Base-by-base conservation (phyloP, 2,329 filamentous ascomycete species). In the Hypoxylon rubiginosum region DNA sequence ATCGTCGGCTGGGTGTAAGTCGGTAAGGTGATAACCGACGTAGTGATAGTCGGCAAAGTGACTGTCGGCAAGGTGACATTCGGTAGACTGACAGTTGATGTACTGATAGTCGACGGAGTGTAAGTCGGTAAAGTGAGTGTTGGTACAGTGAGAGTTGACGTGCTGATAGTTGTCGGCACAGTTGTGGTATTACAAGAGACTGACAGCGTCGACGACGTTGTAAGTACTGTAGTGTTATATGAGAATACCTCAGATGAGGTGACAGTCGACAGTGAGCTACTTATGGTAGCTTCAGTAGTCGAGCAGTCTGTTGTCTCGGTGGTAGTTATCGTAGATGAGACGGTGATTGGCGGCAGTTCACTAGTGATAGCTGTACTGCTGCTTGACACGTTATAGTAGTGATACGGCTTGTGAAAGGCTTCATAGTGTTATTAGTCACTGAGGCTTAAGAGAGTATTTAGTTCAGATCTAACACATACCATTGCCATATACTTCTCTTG, bases 121-220 rank as follows among this genome's bases (percentile, higher is more conserved):
- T 30, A 30, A 30, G 28, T 30, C 28, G 28, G 28, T 4, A 30
- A 5, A 30, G 28, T 30, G 28, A 30, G 28, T 5, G 28, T 30
- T 9, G 28, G 28, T 5, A 30, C 5, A 30, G 28, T 30, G 28
- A 30, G 5, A 34, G 32, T 34, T 34, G 32, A 34, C 10, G 58
- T 70, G 8, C 67, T 73, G 48, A 68, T 66, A 26, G 67, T 72
- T 1, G 66, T 54, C 19, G 72, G 66, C 21, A 71, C 58, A 13
- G 58, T 72, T 26, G 7, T 26, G 5, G 54, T 60, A 36, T 58
- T 69, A 17, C 36, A 41, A n/a, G 36, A 17, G 36, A 41, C 36
- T 4, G 36, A n/a, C 32, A 34, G 9, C 36, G 36, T 41, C 34
- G 34, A 10, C 36, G 36, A n/a, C 36, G 36, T 41, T 2, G 36